phyloP scores from a whole-genome alignment of 805 yeast genomes.

The Brettanomyces anomalus region DNA sequence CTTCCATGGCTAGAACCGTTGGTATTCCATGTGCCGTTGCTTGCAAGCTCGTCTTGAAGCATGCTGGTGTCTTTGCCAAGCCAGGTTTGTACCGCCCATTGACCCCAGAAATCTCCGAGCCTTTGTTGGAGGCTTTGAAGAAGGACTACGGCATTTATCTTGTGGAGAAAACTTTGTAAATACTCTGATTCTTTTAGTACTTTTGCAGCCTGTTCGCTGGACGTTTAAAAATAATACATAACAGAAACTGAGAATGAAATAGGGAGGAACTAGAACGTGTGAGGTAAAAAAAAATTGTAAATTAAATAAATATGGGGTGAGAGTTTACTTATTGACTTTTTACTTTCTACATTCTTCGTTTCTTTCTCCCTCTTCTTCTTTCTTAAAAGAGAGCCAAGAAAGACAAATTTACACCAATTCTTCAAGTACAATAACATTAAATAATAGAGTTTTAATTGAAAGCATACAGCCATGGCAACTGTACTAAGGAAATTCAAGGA shows the following conservation, averaged over 20 bases:
- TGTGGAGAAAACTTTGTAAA: constrained; percentile 69
- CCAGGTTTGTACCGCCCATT: constrained; percentile 93
- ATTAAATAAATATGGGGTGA: no score
- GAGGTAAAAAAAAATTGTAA: not conserved
- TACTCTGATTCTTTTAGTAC: not conserved
- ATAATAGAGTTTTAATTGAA: no score
- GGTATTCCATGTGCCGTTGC: constrained; percentile 99
- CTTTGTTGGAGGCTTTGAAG: constrained; percentile 85
- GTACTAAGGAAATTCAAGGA: constrained; percentile 15
- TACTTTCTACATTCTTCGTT: no score
- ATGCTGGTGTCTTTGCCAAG: constrained; percentile 51
- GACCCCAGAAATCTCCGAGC: constrained; percentile 81
- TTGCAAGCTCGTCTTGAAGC: constrained; percentile 66
- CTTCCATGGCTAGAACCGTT: constrained; percentile 97
- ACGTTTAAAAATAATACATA: no score
- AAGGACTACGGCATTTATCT: constrained; percentile 82
- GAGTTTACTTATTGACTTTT: no score
- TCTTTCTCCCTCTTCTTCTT: no score
- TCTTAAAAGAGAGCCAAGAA: no score
- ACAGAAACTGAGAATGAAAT: not conserved
- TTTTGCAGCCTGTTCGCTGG: no score
- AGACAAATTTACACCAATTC: no score
- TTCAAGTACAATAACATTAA: no score
- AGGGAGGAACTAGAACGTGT: no score
- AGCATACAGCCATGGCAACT: not conserved